A percentile compares a stretch with the other conserved stretches of the same genome.
These are phyloP conservation scores for Saccharomyces mikatae DNA, from an alignment of 805 yeast genomes.

Conservation along the genomic window DNA sequence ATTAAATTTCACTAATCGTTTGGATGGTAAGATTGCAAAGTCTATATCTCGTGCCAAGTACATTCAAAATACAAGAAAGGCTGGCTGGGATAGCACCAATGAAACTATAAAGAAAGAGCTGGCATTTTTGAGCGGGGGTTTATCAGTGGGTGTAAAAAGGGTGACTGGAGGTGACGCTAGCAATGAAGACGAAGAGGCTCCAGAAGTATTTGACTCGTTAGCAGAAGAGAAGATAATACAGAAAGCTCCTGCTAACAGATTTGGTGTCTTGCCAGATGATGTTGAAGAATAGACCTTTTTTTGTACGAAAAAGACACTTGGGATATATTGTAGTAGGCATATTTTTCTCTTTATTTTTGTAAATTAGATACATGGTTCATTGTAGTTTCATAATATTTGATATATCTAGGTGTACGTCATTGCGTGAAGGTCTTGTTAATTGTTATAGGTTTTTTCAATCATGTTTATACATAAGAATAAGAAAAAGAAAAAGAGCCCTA, in stretches of 20 bases:
- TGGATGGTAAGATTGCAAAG: constrained; percentile 54
- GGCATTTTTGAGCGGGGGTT: constrained; percentile 1
- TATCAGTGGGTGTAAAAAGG: constrained; percentile 5
- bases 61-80: constrained; percentile 54
- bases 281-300: constrained; percentile 20
- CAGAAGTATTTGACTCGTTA: not conserved
- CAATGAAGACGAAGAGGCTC: constrained; percentile 12
- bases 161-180: constrained; percentile 13
- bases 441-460: not conserved
- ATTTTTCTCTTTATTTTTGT: not conserved
- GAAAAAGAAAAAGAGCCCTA: not conserved
- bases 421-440: not conserved
- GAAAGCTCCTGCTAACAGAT: constrained; percentile 16
- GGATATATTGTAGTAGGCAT: not conserved
- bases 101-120: constrained; percentile 35
- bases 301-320: not conserved
- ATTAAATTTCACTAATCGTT: constrained; percentile 43
- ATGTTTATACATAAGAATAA: not conserved
- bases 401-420: not conserved
- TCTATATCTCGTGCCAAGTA: constrained; percentile 57
- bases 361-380: not conserved
- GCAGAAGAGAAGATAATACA: not conserved
- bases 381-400: not conserved
- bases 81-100: constrained; percentile 68
- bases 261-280: constrained; percentile 27